Evolutionary conservation across 176 grass and related monocot species (phyloP).

Genomic region (Alloteropsis semialata): DNA sequence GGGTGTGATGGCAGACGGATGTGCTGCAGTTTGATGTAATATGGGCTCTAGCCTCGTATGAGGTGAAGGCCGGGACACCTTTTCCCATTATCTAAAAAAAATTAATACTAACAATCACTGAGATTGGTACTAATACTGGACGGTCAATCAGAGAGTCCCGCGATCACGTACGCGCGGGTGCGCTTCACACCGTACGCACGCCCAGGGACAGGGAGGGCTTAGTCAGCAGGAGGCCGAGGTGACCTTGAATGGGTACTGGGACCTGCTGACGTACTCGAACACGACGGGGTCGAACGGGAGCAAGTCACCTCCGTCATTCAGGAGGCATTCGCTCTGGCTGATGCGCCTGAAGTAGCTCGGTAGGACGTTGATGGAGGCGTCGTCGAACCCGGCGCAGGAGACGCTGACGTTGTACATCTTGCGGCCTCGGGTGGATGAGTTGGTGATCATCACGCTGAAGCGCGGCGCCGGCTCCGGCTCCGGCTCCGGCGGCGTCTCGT

Average conservation of each 20-base stretch:
- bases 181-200: background rate
- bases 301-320: background rate
- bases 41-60: too few species aligned
- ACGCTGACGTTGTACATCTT: background rate
- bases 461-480: background rate
- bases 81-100: too few species aligned
- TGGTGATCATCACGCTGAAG: background rate
- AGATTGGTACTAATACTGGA: too few species aligned
- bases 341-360: background rate
- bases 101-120: background rate
- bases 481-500: background rate
- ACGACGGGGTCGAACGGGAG: fast-evolving
- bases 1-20: too few species aligned
- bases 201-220: background rate
- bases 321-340: background rate
- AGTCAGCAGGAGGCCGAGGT: background rate
- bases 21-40: too few species aligned
- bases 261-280: background rate
- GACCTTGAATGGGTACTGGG: background rate
- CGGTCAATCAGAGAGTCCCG: too few species aligned
- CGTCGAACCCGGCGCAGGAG: background rate
- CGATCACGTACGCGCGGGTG: too few species aligned
- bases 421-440: background rate
- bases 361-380: fast-evolving
- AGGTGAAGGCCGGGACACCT: too few species aligned